Percentiles rank a stretch among this genome's conserved stretches.
phyloP scores from a whole-genome alignment of 75 land plant species.

The Isoetes taiwanensis region DNA sequence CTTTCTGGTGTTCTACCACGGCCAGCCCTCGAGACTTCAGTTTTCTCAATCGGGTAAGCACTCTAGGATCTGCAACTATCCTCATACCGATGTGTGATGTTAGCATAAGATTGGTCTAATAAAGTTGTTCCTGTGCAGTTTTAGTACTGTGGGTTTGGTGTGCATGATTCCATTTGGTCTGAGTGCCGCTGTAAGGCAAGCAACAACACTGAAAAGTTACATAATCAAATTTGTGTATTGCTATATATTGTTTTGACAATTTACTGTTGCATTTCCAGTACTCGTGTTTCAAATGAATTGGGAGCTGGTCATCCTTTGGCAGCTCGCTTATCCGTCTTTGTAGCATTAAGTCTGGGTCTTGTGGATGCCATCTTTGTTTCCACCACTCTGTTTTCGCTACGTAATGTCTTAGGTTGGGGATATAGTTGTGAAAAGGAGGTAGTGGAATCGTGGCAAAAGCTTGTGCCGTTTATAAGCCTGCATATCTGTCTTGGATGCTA shows the following conservation, averaged over 20 bases:
- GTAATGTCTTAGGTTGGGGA: slow-evolving; percentile 42
- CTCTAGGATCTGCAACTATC: background rate
- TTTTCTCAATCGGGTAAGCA: slow-evolving; percentile 49
- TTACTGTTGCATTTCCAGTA: slow-evolving; percentile 13
- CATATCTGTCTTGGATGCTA: slow-evolving; percentile 41
- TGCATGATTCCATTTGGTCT: slow-evolving; percentile 59
- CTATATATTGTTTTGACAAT: background rate
- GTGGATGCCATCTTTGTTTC: slow-evolving; percentile 29
- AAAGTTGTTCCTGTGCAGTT: slow-evolving; percentile 28
- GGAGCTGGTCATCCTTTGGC: slow-evolving; percentile 28
- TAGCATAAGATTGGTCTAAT: too few relatives aligned
- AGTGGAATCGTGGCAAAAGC: slow-evolving; percentile 34
- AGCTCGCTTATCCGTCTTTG: slow-evolving; percentile 18
- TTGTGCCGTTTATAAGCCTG: slow-evolving; percentile 49
- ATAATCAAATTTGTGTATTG: background rate
- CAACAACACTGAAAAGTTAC: background rate
- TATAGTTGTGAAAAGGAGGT: slow-evolving; percentile 54
- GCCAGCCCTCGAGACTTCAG: slow-evolving; percentile 56
- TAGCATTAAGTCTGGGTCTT: slow-evolving; percentile 27
- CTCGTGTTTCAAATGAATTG: slow-evolving; percentile 28
- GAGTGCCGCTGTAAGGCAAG: slow-evolving; percentile 66
- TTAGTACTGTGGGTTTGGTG: slow-evolving; percentile 37
- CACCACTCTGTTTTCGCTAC: slow-evolving; percentile 20
- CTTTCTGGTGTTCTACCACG: slow-evolving; percentile 68
- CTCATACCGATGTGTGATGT: too few relatives aligned